Evolutionary conservation across 768 basidiomycete species (phyloP).

Genomic region (Suillus plorans): DNA sequence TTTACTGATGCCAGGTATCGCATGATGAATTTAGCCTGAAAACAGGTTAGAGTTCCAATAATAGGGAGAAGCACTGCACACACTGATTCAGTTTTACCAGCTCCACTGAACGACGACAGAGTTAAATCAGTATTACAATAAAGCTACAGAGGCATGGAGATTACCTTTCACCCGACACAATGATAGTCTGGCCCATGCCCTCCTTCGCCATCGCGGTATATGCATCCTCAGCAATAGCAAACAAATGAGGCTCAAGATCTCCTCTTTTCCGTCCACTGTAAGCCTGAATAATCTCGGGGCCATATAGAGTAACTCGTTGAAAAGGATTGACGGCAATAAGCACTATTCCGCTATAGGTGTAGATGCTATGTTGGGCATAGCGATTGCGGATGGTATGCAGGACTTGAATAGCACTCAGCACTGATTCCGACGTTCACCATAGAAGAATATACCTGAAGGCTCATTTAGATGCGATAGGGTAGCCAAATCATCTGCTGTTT

Average conservation of each 20-base stretch:
- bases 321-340: slow-evolving; percentile 99
- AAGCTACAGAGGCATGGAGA: slow-evolving; percentile 17
- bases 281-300: slow-evolving; percentile 95
- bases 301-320: slow-evolving; percentile 95
- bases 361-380: slow-evolving; percentile 96
- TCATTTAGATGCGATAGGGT: slow-evolving; percentile 98
- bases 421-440: neutral
- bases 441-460: slow-evolving; percentile 70
- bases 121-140: slow-evolving; percentile 11
- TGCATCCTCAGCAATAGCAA: slow-evolving; percentile 99
- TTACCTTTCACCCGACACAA: slow-evolving; percentile 96
- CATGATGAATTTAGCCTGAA: slow-evolving; percentile 96
- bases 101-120: slow-evolving; percentile 64
- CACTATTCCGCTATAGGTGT: slow-evolving; percentile 98
- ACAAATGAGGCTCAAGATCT: slow-evolving; percentile 95
- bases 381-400: slow-evolving; percentile 96
- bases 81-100: slow-evolving; percentile 98
- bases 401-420: slow-evolving; percentile 46
- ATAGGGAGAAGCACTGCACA: slow-evolving; percentile 23
- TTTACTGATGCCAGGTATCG: slow-evolving; percentile 98
- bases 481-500: slow-evolving; percentile 97
- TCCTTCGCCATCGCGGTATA: slow-evolving; percentile 96
- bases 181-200: slow-evolving; percentile 95
- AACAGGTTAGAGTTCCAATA: slow-evolving; percentile 6
- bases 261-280: slow-evolving; percentile 91